These are phyloP conservation scores for Rhododendron molle DNA, from an alignment of 148 eudicot species.

Conservation along the genomic window DNA sequence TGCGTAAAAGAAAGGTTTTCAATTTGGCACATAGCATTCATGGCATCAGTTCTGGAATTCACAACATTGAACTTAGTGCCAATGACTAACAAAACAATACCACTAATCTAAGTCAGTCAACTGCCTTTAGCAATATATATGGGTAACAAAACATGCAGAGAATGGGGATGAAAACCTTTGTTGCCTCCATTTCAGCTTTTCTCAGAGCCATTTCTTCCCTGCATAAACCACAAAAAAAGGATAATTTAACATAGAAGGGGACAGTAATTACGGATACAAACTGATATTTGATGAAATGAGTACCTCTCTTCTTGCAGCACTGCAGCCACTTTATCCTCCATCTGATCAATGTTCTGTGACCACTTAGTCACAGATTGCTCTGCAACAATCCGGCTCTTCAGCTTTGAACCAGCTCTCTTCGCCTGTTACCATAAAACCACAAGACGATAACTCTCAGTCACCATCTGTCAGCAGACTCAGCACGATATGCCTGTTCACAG, in stretches of 20 bases:
- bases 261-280: not conserved
- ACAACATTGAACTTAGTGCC: not conserved
- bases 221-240: conserved; percentile 10
- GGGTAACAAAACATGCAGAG: not conserved
- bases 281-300: not conserved
- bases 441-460: not conserved
- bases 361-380: conserved; percentile 79
- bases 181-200: conserved; percentile 97
- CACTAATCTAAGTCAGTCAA: not conserved
- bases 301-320: conserved; percentile 81
- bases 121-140: not conserved
- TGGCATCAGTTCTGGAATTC: not conserved
- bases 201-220: conserved; percentile 97
- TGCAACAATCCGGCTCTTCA: conserved; percentile 82
- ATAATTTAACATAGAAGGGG: not conserved
- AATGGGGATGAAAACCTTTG: conserved; percentile 54
- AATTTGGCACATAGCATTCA: not conserved
- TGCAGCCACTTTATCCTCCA: conserved; percentile 81
- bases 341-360: conserved; percentile 71
- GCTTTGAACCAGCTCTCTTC: conserved; percentile 83
- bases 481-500: not conserved
- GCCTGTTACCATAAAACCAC: conserved; percentile 27
- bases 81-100: not conserved
- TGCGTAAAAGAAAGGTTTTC: not conserved
- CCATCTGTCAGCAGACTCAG: not conserved